These are phyloP conservation scores for Phialocephala sp. DNA, from an alignment of 2,329 filamentous ascomycete species.

Conservation along the genomic window DNA sequence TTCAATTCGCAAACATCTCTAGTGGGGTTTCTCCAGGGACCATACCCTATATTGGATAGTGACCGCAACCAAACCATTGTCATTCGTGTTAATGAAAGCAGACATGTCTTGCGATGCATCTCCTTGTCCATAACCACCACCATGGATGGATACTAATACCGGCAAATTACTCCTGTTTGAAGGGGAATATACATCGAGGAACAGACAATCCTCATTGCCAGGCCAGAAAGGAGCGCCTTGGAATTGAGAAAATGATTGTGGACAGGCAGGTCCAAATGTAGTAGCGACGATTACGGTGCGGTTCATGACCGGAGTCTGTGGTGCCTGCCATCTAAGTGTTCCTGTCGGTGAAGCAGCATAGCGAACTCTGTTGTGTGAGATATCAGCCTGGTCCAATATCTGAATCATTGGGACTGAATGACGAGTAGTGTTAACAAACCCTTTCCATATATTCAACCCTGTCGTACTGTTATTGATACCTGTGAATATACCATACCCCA, in stretches of 20 bases:
- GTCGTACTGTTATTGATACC: slow-evolving; percentile 8
- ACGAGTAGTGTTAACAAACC: background rate
- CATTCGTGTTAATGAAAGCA: background rate
- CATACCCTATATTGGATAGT: background rate
- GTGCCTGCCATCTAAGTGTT: slow-evolving; percentile 7
- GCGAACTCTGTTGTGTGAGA: background rate
- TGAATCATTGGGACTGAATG: background rate
- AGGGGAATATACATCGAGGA: slow-evolving; percentile 2
- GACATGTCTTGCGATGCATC: background rate
- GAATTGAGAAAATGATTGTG: slow-evolving; percentile 13
- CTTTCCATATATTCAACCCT: slow-evolving; percentile 11
- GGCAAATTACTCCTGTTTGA: background rate
- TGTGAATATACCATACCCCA: slow-evolving; percentile 14
- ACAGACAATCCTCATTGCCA: background rate
- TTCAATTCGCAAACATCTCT: background rate
- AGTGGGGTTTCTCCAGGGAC: background rate
- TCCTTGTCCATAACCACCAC: slow-evolving; percentile 1
- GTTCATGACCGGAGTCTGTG: background rate
- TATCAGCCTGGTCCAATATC: background rate
- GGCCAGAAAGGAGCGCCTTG: slow-evolving; percentile 11
- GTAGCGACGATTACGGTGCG: background rate
- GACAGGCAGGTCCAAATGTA: slow-evolving; percentile 2
- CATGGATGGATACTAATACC: background rate
- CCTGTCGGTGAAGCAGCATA: background rate
- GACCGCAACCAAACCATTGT: background rate